phyloP scores from a whole-genome alignment of 768 basidiomycete species.

The Pleurotus sapidus region DNA sequence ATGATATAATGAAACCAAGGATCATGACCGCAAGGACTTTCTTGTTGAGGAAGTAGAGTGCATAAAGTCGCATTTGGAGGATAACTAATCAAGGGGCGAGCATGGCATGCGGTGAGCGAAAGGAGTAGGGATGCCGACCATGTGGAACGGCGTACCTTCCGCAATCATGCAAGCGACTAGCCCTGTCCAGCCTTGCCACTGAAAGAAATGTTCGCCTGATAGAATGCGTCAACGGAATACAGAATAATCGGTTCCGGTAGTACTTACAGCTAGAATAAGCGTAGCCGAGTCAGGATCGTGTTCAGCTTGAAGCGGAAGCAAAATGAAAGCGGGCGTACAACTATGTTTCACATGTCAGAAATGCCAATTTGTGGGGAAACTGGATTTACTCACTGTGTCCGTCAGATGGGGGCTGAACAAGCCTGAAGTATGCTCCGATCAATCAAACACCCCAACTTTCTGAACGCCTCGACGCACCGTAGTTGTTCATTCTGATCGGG shows the following conservation, averaged over 20 bases:
- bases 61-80: constrained; percentile 62
- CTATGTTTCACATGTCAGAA: constrained; percentile 16
- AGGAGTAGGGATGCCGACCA: constrained; percentile 10
- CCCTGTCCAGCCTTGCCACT: constrained; percentile 64
- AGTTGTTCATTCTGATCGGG: constrained; percentile 46
- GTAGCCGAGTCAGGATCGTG: not conserved
- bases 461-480: constrained; percentile 31
- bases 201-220: constrained; percentile 43
- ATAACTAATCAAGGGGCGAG: constrained; percentile 35
- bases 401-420: constrained; percentile 39
- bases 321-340: constrained; percentile 24
- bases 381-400: constrained; percentile 30
- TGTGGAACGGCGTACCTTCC: constrained; percentile 35
- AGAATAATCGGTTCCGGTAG: not conserved
- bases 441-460: constrained; percentile 1
- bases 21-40: constrained; percentile 46
- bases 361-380: not conserved
- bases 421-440: constrained; percentile 22
- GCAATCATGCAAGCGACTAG: constrained; percentile 50
- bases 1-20: constrained; percentile 34
- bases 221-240: not conserved
- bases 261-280: constrained; percentile 16
- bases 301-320: not conserved
- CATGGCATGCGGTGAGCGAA: not conserved
- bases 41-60: constrained; percentile 53